Base-by-base conservation (phyloP, 768 basidiomycete species). In the Tulasnella sp. region DNA sequence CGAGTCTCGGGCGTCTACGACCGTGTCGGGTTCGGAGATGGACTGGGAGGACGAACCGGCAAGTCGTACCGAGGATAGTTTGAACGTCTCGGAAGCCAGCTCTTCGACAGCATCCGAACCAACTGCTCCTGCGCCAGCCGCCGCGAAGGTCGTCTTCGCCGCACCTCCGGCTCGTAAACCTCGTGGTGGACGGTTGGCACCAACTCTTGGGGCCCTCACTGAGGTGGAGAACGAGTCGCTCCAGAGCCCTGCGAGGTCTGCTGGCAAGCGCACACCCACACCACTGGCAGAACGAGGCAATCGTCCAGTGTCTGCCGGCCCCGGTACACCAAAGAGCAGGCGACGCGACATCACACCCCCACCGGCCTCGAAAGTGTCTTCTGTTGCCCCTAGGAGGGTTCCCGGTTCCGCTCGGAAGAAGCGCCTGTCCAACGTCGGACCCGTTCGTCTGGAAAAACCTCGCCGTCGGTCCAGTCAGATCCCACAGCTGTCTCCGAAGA, bases 401-500 rank as follows among this genome's bases (percentile, higher is more conserved):
- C 84, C 84, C n/a, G 83, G 84, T 50, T 81, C 86, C 18, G 84
- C 86, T 22, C 83, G 82, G 79, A 90, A 89, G 83, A 86, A 87
- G 69, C 88, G 93, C 81, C 89, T 92, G 54, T 96, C 95, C 34
- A 92, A 92, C 83, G 90, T 94, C 80, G 95, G 94, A 6, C 90
- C 93, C n/a, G 83, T 92, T 85, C 91, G 95, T 48, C 89, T 87
- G 81, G 95, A 96, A 85, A 94, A 93, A 85, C 86, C 86, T 20
- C 88, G 94, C 81, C 88, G 95, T 31, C 89, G 94, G 80, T 95
- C 94, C 54, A 96, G 95, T 84, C 86, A 94, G 88, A 93, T 96
- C 81, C 92, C 92, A n/a, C 90, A 91, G 82, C 72, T 80, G 6
- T 80, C 79, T 42, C 79, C 79, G 5, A 31, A 50, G 46, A 46